These are phyloP conservation scores for Breynia disticha DNA, from an alignment of 441 rosid genomes.

Conservation along the genomic window DNA sequence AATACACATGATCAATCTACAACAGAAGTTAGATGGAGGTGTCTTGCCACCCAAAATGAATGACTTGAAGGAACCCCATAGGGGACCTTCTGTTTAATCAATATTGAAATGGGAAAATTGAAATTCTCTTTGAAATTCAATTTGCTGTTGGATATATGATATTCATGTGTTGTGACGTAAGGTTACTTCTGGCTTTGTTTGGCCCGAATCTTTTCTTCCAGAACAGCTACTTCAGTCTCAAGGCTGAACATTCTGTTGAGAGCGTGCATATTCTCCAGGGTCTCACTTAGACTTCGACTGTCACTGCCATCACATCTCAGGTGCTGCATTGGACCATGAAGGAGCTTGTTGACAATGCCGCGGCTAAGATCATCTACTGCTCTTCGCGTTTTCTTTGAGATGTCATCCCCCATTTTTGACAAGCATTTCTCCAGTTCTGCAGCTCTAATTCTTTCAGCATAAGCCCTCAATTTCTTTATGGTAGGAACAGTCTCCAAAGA, in stretches of 20 bases:
- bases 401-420: constrained; percentile 66
- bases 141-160: constrained; percentile 5
- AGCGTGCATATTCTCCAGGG: constrained; percentile 91
- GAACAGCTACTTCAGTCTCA: constrained; percentile 57
- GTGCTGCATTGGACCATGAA: constrained; percentile 98
- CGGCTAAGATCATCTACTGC: constrained; percentile 82
- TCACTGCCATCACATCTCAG: constrained; percentile 73
- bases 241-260: constrained; percentile 88
- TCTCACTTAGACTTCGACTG: constrained; percentile 63
- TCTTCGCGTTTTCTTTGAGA: constrained; percentile 69
- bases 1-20: constrained; percentile 3
- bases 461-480: constrained; percentile 81
- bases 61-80: constrained; percentile 15
- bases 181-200: constrained; percentile 55
- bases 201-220: constrained; percentile 77
- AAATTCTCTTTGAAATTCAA: constrained; percentile 28
- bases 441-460: constrained; percentile 62
- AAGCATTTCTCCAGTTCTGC: constrained; percentile 71
- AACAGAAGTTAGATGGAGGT: constrained; percentile 13
- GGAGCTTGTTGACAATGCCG: constrained; percentile 73
- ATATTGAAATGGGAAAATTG: constrained; percentile 11
- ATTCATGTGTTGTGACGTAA: constrained; percentile 6
- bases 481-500: constrained; percentile 92
- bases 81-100: constrained; percentile 14
- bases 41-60: constrained; percentile 16